Evolutionary conservation across 169 alveolate species (phyloP).

Genomic region (Eimeria sp.): DNA sequence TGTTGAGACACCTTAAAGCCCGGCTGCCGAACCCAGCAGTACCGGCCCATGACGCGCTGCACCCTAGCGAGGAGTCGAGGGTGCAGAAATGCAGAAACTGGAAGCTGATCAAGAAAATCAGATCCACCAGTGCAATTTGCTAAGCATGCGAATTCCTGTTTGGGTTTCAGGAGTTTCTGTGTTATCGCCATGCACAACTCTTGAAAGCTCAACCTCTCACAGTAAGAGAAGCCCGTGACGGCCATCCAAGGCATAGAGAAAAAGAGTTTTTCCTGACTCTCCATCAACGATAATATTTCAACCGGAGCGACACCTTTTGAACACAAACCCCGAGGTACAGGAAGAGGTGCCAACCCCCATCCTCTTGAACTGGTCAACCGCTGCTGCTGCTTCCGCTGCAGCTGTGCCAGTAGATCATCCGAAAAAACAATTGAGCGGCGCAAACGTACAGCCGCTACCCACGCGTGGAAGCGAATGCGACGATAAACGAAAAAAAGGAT

Average conservation of each 20-base stretch:
- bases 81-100: conserved; percentile 52
- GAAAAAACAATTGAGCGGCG: conserved; percentile 27
- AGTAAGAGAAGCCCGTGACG: conserved; percentile 38
- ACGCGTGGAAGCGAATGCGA: neutral
- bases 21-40: conserved; percentile 79
- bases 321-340: neutral
- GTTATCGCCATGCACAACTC: conserved; percentile 32
- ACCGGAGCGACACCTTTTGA: neutral
- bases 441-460: conserved; percentile 20
- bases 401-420: conserved; percentile 12
- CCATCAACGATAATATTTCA: conserved; percentile 40
- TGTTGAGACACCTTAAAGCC: conserved; percentile 58
- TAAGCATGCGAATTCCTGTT: neutral
- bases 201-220: conserved; percentile 13
- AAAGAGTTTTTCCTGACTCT: conserved; percentile 54
- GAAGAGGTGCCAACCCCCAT: neutral
- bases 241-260: conserved; percentile 70
- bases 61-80: conserved; percentile 74
- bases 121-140: neutral
- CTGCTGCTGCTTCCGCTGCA: neutral
- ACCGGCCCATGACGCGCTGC: conserved; percentile 63
- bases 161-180: neutral
- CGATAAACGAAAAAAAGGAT: conserved; percentile 7
- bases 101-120: neutral
- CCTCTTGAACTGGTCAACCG: neutral